Conservation (phyloP, 805 yeast species). For the Ogataea haglerorum region DNA sequence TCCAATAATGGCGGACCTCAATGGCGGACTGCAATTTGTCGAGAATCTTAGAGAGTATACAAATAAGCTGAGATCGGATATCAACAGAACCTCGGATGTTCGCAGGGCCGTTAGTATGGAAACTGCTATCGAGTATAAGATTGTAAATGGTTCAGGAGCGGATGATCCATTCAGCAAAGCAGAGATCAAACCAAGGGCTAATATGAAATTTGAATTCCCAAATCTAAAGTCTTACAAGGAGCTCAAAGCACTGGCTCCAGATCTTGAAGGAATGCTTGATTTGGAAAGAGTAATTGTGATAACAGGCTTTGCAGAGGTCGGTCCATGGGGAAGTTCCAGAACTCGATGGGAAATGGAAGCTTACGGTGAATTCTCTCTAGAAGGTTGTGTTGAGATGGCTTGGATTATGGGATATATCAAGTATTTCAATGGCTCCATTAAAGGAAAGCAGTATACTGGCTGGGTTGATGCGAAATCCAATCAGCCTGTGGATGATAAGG, state of each 20-base stretch:
- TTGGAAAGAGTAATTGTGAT: slow-evolving; percentile 90
- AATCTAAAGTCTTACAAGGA: slow-evolving; percentile 72
- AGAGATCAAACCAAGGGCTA: slow-evolving; percentile 87
- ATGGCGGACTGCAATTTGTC: slow-evolving; percentile 96
- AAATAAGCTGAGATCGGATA: slow-evolving; percentile 69
- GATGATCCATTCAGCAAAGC: slow-evolving; percentile 81
- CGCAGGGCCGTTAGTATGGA: slow-evolving; percentile 95
- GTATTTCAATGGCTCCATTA: slow-evolving; percentile 87
- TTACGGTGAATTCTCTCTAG: slow-evolving; percentile 87
- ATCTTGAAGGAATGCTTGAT: slow-evolving; percentile 86
- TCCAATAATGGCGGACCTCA: slow-evolving; percentile 97
- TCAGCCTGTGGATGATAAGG: slow-evolving; percentile 91
- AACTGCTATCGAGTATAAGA: slow-evolving; percentile 81
- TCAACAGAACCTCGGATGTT: slow-evolving; percentile 80
- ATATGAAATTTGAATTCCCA: slow-evolving; percentile 93
- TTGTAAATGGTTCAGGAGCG: slow-evolving; percentile 82
- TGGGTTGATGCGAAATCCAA: slow-evolving; percentile 96
- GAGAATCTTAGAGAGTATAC: slow-evolving; percentile 89
- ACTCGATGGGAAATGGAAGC: slow-evolving; percentile 99
- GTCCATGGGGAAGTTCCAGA: slow-evolving; percentile 99
- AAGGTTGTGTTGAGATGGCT: slow-evolving; percentile 98
- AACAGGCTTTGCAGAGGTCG: slow-evolving; percentile 97
- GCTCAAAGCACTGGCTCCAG: slow-evolving; percentile 63
- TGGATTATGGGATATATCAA: slow-evolving; percentile 99
- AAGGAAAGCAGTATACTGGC: slow-evolving; percentile 90